Percentiles rank a stretch among this genome's conserved stretches.
These are phyloP conservation scores for Naganishia onofrii DNA, from an alignment of 768 basidiomycete species.

Conservation along the genomic window DNA sequence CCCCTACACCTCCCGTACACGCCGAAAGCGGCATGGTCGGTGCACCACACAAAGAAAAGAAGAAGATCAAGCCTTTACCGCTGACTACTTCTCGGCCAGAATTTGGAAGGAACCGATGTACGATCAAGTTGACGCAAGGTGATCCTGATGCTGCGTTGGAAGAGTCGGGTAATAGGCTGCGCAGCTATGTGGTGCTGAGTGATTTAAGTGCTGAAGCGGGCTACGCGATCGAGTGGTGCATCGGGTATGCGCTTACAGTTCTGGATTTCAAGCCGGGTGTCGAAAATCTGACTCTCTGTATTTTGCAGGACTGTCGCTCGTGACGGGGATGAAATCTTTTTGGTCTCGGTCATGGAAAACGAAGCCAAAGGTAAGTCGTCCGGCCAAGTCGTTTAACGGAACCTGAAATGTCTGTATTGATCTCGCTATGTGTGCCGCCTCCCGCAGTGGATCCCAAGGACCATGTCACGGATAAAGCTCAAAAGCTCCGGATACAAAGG, in stretches of 20 bases:
- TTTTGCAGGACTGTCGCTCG: slow-evolving; percentile 70
- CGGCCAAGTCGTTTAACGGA: neutral
- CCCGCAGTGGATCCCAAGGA: slow-evolving; percentile 65
- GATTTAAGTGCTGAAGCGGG: slow-evolving; percentile 91
- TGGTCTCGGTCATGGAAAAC: slow-evolving; percentile 88
- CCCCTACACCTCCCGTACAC: slow-evolving; percentile 33
- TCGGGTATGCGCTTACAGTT: slow-evolving; percentile 54
- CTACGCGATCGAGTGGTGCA: slow-evolving; percentile 97
- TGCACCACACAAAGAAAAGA: slow-evolving; percentile 35
- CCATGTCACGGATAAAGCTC: slow-evolving; percentile 62
- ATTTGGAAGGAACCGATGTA: slow-evolving; percentile 89
- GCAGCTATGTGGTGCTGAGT: slow-evolving; percentile 81
- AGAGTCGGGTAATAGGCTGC: slow-evolving; percentile 60
- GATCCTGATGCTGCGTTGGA: slow-evolving; percentile 63
- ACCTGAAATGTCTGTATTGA: neutral
- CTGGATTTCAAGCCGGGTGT: neutral
- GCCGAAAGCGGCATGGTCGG: slow-evolving; percentile 29
- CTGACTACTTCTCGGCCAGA: slow-evolving; percentile 70
- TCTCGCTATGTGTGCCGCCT: slow-evolving; percentile 55
- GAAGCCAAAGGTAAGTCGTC: slow-evolving; percentile 71
- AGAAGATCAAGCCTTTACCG: slow-evolving; percentile 60
- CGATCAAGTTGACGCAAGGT: slow-evolving; percentile 83
- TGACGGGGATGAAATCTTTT: slow-evolving; percentile 86
- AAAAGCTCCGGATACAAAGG: slow-evolving; percentile 82
- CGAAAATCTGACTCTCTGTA: neutral